These are phyloP conservation scores for Linnemannia elongata DNA, from an alignment of 192 early-diverging fungal genomes.

Conservation along the genomic window DNA sequence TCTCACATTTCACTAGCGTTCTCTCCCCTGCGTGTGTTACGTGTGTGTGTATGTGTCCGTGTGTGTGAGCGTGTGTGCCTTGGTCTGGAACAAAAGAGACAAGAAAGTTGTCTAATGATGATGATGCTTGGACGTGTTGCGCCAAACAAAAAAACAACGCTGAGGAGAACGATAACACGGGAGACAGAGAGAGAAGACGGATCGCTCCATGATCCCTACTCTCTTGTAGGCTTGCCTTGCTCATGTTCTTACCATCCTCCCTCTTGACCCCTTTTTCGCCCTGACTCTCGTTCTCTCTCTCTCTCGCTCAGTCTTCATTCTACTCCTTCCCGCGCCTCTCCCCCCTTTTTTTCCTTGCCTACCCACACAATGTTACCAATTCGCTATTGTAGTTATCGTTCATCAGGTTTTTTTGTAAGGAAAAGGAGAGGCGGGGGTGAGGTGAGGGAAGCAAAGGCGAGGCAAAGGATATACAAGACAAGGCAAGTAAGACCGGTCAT, in stretches of 20 bases:
- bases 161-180: not conserved
- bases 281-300: not conserved
- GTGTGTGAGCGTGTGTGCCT: not conserved
- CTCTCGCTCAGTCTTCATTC: not conserved
- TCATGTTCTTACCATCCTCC: not conserved
- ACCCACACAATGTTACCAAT: not conserved
- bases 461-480: too few relatives aligned
- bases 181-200: not conserved
- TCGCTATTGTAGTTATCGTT: not conserved
- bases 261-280: conserved; percentile 1
- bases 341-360: conserved; percentile 14
- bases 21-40: not conserved
- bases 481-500: not conserved
- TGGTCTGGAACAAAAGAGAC: not conserved
- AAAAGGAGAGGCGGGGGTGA: not conserved
- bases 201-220: not conserved
- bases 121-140: not conserved
- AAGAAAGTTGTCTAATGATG: not conserved
- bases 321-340: not conserved
- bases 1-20: not conserved
- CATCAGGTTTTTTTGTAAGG: not conserved
- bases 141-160: not conserved
- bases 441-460: too few relatives aligned
- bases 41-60: too few relatives aligned
- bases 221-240: not conserved